Percentiles rank a stretch among this genome's conserved stretches.
phyloP scores from a whole-genome alignment of 2,329 filamentous ascomycete species.

The Colletotrichum caudatum region DNA sequence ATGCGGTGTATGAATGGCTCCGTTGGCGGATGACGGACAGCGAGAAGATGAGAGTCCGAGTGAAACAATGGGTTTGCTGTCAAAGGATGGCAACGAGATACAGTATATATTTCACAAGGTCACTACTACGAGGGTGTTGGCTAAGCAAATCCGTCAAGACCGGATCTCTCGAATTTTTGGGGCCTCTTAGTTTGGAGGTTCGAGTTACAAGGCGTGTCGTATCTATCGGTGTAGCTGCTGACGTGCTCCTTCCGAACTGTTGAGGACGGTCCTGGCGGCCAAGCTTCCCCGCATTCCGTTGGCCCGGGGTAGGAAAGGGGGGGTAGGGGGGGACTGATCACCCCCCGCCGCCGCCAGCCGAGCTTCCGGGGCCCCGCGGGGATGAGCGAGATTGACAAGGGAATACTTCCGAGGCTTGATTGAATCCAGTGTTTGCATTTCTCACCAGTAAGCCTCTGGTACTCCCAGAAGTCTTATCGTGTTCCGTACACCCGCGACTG shows the following conservation, averaged over 20 bases:
- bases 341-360: constrained; percentile 26
- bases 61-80: too few relatives aligned
- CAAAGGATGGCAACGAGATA: background rate
- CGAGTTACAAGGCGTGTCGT: background rate
- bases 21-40: background rate
- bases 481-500: too few relatives aligned
- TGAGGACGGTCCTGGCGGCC: background rate
- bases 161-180: constrained; percentile 21
- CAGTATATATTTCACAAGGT: background rate
- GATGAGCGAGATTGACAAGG: background rate
- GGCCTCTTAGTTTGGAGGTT: constrained; percentile 17
- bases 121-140: background rate
- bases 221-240: constrained; percentile 18
- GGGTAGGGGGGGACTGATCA: constrained; percentile 22
- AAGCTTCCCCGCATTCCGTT: constrained; percentile 44
- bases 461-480: background rate
- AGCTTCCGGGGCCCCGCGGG: constrained; percentile 19
- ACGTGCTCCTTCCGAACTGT: constrained; percentile 18
- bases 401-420: background rate
- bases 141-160: constrained; percentile 1
- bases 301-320: constrained; percentile 29
- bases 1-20: background rate
- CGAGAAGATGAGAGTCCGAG: background rate
- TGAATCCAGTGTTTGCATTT: background rate
- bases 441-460: background rate